phyloP scores from a whole-genome alignment of 202 grass and related monocot species.

The Alloteropsis angusta region DNA sequence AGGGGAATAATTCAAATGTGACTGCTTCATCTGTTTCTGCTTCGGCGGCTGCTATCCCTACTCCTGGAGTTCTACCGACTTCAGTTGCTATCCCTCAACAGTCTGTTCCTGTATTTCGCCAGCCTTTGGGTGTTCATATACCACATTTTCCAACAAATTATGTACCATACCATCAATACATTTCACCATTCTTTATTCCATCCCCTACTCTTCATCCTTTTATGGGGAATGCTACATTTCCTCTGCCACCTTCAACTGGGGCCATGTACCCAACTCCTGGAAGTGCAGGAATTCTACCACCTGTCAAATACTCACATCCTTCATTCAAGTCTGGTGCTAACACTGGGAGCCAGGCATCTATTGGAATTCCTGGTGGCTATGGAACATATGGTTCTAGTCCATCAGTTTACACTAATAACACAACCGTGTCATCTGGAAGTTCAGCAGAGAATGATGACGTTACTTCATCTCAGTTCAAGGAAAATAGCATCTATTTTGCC shows the following conservation, averaged over 20 bases:
- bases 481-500: slow-evolving; percentile 69
- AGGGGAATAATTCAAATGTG: slow-evolving; percentile 40
- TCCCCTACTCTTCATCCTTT: slow-evolving; percentile 55
- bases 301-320: slow-evolving; percentile 46
- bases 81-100: slow-evolving; percentile 79
- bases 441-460: slow-evolving; percentile 52
- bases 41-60: slow-evolving; percentile 30
- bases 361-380: slow-evolving; percentile 48
- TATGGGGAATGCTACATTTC: slow-evolving; percentile 55
- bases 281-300: slow-evolving; percentile 36
- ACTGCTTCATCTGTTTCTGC: slow-evolving; percentile 49
- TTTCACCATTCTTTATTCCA: slow-evolving; percentile 60
- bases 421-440: slow-evolving; percentile 36
- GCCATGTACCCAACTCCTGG: slow-evolving; percentile 51
- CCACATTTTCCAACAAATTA: slow-evolving; percentile 63
- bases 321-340: slow-evolving; percentile 74
- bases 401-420: slow-evolving; percentile 48
- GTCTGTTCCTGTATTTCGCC: slow-evolving; percentile 57
- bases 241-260: slow-evolving; percentile 60
- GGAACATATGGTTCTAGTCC: slow-evolving; percentile 56
- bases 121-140: slow-evolving; percentile 61
- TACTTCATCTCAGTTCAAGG: slow-evolving; percentile 56
- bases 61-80: slow-evolving; percentile 44
- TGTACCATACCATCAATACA: slow-evolving; percentile 75
- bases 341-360: slow-evolving; percentile 46